phyloP scores from a whole-genome alignment of 805 yeast genomes.

The Metschnikowia picachoensis region DNA sequence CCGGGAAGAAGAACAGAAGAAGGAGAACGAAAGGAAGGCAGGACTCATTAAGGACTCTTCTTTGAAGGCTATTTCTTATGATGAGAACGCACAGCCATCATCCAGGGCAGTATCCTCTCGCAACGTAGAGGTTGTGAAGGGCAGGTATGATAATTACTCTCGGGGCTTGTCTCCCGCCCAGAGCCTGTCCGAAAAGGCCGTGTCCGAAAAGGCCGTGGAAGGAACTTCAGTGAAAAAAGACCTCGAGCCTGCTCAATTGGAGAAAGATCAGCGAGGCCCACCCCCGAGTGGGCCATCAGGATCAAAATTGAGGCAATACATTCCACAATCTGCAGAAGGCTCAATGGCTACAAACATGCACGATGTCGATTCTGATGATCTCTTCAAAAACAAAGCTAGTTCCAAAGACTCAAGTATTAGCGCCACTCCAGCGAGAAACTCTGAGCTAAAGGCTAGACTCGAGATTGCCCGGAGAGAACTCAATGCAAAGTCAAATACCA shows the following conservation, averaged over 20 bases:
- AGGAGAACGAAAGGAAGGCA: neutral
- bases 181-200: neutral
- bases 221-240: neutral
- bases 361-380: neutral
- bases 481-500: conserved; percentile 4
- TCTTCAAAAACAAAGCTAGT: neutral
- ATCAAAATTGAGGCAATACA: neutral
- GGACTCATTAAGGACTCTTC: conserved; percentile 5
- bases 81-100: conserved; percentile 15
- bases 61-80: conserved; percentile 17
- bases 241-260: no score
- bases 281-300: conserved; percentile 2
- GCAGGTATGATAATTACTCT: conserved; percentile 33
- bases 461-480: conserved; percentile 24
- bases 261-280: neutral
- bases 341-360: neutral
- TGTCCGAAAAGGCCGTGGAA: conserved; percentile 8
- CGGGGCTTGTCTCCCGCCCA: neutral
- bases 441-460: conserved; percentile 21
- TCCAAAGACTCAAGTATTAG: neutral
- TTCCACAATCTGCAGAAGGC: neutral
- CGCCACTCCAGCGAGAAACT: conserved; percentile 1
- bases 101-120: conserved; percentile 13
- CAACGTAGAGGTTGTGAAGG: conserved; percentile 16
- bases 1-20: conserved; percentile 11